phyloP scores from a whole-genome alignment of 805 yeast species.

The Pichia phayaonensis region DNA sequence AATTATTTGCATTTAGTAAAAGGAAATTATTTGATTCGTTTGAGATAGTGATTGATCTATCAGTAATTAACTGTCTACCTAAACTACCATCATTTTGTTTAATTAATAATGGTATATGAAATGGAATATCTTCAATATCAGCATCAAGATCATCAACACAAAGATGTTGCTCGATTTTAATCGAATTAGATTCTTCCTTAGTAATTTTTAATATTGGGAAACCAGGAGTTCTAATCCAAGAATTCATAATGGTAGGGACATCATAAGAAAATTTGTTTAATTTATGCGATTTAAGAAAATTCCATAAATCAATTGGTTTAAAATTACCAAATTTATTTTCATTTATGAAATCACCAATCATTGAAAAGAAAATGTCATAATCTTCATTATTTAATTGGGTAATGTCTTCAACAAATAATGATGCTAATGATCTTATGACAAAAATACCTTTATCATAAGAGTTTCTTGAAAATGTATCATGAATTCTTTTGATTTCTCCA shows the following conservation, averaged over 20 bases:
- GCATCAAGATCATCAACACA: conserved; percentile 24
- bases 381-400: conserved; percentile 22
- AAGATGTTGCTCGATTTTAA: conserved; percentile 38
- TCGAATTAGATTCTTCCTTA: conserved; percentile 26
- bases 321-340: conserved; percentile 31
- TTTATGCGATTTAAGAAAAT: conserved; percentile 23
- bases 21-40: conserved; percentile 25
- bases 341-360: conserved; percentile 33
- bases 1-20: conserved; percentile 36
- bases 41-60: conserved; percentile 28
- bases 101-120: conserved; percentile 51
- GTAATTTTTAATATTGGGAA: conserved; percentile 55
- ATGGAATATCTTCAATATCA: conserved; percentile 48
- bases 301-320: conserved; percentile 50
- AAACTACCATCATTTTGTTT: conserved; percentile 30
- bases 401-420: conserved; percentile 29
- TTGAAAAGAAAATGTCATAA: conserved; percentile 25
- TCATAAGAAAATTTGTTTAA: conserved; percentile 31
- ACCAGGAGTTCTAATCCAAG: conserved; percentile 59
- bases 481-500: conserved; percentile 32
- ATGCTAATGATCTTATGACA: conserved; percentile 44
- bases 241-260: conserved; percentile 42
- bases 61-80: conserved; percentile 36
- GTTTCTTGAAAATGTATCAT: conserved; percentile 40
- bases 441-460: conserved; percentile 57